Percentiles rank a stretch among this genome's conserved stretches.
Evolutionary conservation across 805 yeast genomes (phyloP).

Genomic region (Pichia nanzhaoensis): DNA sequence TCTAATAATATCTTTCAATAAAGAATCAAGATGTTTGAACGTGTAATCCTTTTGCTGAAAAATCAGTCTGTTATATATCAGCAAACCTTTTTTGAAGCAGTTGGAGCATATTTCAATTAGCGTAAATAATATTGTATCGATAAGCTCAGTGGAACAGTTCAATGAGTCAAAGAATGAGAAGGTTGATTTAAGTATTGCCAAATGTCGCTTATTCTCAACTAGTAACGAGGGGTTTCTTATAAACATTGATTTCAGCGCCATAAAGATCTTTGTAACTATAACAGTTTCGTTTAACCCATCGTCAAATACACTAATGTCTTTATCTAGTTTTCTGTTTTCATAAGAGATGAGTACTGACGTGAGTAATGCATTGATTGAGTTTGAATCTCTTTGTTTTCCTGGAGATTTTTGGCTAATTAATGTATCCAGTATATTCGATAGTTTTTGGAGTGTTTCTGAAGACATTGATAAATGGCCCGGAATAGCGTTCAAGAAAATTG

Average conservation of each 20-base stretch:
- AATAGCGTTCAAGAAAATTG: no score
- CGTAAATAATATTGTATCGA: conserved; percentile 19
- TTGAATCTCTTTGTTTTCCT: conserved; percentile 23
- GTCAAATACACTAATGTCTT: conserved; percentile 4
- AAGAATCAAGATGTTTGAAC: conserved; percentile 18
- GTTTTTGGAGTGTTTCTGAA: conserved; percentile 21
- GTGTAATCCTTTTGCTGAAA: conserved; percentile 18
- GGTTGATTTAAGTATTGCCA: conserved; percentile 11
- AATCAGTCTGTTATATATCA: conserved; percentile 22
- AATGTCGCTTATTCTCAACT: conserved; percentile 15
- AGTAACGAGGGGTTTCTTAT: conserved; percentile 22
- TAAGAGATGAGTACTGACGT: conserved; percentile 26
- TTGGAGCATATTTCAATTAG: conserved; percentile 19
- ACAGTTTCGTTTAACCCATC: not conserved
- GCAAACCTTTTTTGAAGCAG: conserved; percentile 18
- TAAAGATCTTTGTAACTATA: conserved; percentile 22
- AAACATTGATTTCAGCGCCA: conserved; percentile 21
- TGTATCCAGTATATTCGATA: conserved; percentile 25
- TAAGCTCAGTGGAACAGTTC: conserved; percentile 18
- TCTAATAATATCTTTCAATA: conserved; percentile 20
- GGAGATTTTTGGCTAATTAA: conserved; percentile 22
- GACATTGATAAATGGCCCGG: conserved; percentile 3
- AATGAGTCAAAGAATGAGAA: conserved; percentile 25
- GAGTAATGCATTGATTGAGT: conserved; percentile 27
- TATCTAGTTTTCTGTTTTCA: conserved; percentile 16